Conservation (phyloP, 345 rosid genomes). For the Boechera divaricarpa region DNA sequence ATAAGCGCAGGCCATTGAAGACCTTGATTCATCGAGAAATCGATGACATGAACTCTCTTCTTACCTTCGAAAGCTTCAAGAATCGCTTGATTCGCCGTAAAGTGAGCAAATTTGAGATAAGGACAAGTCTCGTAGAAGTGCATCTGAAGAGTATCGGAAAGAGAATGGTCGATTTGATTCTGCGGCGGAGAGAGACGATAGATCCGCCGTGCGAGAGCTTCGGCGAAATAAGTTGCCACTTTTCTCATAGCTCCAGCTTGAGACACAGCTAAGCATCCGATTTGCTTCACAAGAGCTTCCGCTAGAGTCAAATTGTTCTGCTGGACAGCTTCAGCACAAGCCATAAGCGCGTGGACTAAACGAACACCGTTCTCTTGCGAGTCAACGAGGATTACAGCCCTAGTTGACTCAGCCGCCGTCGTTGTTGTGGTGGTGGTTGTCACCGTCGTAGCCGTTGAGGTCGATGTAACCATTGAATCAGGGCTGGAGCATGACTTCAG, state of each 20-base stretch:
- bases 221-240: slow-evolving; percentile 84
- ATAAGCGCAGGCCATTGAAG: slow-evolving; percentile 91
- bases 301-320: slow-evolving; percentile 56
- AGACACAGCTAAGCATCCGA: slow-evolving; percentile 62
- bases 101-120: slow-evolving; percentile 88
- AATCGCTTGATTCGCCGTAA: slow-evolving; percentile 89
- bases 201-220: slow-evolving; percentile 80
- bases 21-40: slow-evolving; percentile 80
- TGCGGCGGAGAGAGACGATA: slow-evolving; percentile 68
- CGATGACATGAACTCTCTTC: slow-evolving; percentile 72
- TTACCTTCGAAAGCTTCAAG: slow-evolving; percentile 79
- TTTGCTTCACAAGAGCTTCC: slow-evolving; percentile 70
- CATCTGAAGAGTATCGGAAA: slow-evolving; percentile 71
- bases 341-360: slow-evolving; percentile 75
- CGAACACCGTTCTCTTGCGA: slow-evolving; percentile 84
- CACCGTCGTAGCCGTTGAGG: slow-evolving; percentile 33
- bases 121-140: slow-evolving; percentile 91
- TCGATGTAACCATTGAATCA: slow-evolving; percentile 43
- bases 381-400: slow-evolving; percentile 66
- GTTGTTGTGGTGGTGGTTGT: background rate
- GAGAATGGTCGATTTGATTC: slow-evolving; percentile 53
- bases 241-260: slow-evolving; percentile 88
- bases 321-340: slow-evolving; percentile 84
- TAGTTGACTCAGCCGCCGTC: slow-evolving; percentile 49
- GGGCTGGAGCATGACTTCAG: slow-evolving; percentile 50